phyloP scores from a whole-genome alignment of 495 filamentous ascomycete genomes.

The Aspergillus taichungensis region DNA sequence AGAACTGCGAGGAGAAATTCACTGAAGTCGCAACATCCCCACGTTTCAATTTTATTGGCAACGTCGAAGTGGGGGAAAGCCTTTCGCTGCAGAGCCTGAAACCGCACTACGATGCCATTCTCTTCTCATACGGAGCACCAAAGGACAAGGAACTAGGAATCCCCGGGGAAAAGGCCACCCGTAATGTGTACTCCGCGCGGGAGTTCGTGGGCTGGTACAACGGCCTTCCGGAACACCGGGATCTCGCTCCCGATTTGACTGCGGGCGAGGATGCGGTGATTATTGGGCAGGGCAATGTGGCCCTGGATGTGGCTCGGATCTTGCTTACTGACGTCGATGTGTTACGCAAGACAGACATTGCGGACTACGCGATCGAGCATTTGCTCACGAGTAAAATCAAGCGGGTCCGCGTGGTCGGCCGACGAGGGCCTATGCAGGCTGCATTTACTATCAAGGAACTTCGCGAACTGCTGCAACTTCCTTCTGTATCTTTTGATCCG shows the following conservation, averaged over 20 bases:
- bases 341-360: constrained; percentile 77
- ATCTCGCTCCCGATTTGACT: constrained; percentile 67
- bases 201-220: constrained; percentile 99
- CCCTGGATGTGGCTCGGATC: constrained; percentile 86
- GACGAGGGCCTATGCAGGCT: constrained; percentile 84
- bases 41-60: constrained; percentile 86
- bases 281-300: constrained; percentile 93
- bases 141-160: constrained; percentile 72
- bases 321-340: constrained; percentile 63
- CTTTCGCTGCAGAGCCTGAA: constrained; percentile 61
- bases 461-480: constrained; percentile 77
- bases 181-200: constrained; percentile 77
- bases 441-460: constrained; percentile 92
- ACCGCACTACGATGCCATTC: constrained; percentile 82
- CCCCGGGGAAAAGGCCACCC: constrained; percentile 62
- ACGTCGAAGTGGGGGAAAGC: constrained; percentile 67
- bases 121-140: constrained; percentile 89
- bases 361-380: constrained; percentile 68
- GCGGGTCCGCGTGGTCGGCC: constrained; percentile 73
- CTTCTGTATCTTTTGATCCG: constrained; percentile 59
- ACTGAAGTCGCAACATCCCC: constrained; percentile 73
- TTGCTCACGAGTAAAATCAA: constrained; percentile 67
- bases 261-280: constrained; percentile 77
- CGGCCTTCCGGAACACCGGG: constrained; percentile 74
- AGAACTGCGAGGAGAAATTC: constrained; percentile 96